Evolutionary conservation across 495 filamentous ascomycete genomes (phyloP), one percentile per base, ranked within the genome.

Genomic region (Xylaria venustula): DNA sequence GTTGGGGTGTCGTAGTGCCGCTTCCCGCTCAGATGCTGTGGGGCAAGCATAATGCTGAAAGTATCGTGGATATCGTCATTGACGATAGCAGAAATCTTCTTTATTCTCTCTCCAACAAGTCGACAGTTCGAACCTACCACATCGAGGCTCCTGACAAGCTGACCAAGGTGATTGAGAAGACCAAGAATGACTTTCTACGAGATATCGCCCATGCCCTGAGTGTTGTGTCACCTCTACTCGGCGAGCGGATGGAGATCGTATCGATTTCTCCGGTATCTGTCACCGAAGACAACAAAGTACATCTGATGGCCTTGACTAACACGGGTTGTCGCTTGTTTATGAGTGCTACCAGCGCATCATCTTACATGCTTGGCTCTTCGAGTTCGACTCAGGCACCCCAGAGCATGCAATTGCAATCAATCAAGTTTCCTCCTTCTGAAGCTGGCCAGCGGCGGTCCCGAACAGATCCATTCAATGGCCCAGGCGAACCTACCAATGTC

Each of bases 351-450:
- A 87, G 88, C 41, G 84, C 90, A 7, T 88, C 87, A 48, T 87
- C 84, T 36, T 88, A 86, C 58, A 88, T 87, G 71, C 77, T 80
- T 6, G 77, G 83, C 12, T 77, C 83, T 25, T 80, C 86, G 22
- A 81, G 73, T 25, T 80, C 86, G 22, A 81, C 73, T 44, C 81
- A 78, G 57, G 85, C 92, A 0, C 93, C 95, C 3, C 93, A 89
- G 50, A 97, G 91, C 75, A 97, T 99, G 92, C 93, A 97, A 71
- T 86, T 97, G 20, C 90, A 95, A 63, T 92, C 93, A 66, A 87
- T 98, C 71, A 95, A 93, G 66, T 96, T 97, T 56, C 95, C 94
- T 8, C 93, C 94, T 0, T 63, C 65, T 23, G 71, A 78, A 44
- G 51, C 58, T 19, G 57, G 71, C 64, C 69, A 68, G 32, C 62